Evolutionary conservation across 306 rosid species (phyloP).

Genomic region (Cucumis cinereus): DNA sequence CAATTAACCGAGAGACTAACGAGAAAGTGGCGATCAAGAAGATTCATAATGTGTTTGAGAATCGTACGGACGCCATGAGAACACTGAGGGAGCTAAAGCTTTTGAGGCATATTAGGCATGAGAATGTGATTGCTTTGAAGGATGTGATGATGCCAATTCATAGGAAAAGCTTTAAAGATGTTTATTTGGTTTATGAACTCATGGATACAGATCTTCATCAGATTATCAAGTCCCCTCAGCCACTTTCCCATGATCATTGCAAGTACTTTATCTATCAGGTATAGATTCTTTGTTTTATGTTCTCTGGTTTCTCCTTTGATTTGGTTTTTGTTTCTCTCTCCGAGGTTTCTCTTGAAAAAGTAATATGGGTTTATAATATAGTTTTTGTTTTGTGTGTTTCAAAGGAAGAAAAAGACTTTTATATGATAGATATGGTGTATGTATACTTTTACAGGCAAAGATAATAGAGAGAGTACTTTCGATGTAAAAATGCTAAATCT

Average conservation of each 20-base stretch:
- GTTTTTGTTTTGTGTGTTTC: neutral
- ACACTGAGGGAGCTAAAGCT: slow-evolving; percentile 78
- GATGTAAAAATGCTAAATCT: neutral
- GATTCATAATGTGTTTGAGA: slow-evolving; percentile 62
- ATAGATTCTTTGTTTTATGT: neutral
- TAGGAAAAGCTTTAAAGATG: slow-evolving; percentile 54
- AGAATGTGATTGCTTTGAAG: slow-evolving; percentile 71
- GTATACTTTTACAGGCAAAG: neutral
- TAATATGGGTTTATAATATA: neutral
- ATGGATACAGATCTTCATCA: slow-evolving; percentile 89
- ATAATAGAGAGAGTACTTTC: neutral
- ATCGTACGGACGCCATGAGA: slow-evolving; percentile 47
- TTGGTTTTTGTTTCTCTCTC: slow-evolving; percentile 1
- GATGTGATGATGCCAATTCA: slow-evolving; percentile 76
- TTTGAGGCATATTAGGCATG: slow-evolving; percentile 57
- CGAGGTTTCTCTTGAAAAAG: neutral
- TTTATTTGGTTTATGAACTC: slow-evolving; percentile 84
- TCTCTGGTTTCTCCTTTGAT: neutral
- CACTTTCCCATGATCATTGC: slow-evolving; percentile 65
- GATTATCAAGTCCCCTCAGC: slow-evolving; percentile 59
- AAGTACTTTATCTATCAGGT: slow-evolving; percentile 81
- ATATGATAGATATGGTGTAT: neutral
- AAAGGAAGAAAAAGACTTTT: neutral
- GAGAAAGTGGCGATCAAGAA: slow-evolving; percentile 89
- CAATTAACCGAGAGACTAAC: slow-evolving; percentile 55